phyloP scores from a whole-genome alignment of 2,329 filamentous ascomycete genomes.

The Trichoderma atrobrunneum region DNA sequence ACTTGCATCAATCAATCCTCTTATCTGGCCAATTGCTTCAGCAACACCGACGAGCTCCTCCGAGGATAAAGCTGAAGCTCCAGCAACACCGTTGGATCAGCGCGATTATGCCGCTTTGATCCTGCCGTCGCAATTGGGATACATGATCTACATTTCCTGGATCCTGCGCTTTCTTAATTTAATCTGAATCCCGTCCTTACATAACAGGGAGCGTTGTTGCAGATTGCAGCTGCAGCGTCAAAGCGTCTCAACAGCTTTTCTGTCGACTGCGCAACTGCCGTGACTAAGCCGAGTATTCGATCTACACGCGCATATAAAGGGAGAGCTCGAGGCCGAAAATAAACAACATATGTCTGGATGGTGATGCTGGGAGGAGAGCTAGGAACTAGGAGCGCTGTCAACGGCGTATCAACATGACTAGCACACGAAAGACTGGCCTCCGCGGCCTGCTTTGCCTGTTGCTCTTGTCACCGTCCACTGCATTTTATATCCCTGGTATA shows the following conservation, averaged over 20 bases:
- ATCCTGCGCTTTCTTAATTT: not conserved
- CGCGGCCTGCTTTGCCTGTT: conserved; percentile 44
- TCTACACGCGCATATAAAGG: not conserved
- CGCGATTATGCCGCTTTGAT: not conserved
- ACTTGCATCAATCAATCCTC: not conserved
- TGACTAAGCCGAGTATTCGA: not conserved
- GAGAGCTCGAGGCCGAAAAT: not conserved
- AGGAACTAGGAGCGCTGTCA: not conserved
- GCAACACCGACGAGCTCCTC: not conserved
- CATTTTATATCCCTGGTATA: conserved; percentile 85
- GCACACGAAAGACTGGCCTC: conserved; percentile 34
- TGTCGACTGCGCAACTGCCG: not conserved
- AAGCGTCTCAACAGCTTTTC: not conserved
- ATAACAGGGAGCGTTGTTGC: not conserved
- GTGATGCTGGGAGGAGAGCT: not conserved
- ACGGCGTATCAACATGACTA: conserved; percentile 22
- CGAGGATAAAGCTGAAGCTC: not conserved
- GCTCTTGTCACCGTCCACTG: conserved; percentile 41
- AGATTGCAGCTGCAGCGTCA: not conserved
- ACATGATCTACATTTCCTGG: not conserved
- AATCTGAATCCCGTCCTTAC: not conserved
- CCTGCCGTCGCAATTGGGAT: not conserved
- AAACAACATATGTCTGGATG: not conserved
- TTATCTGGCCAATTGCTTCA: not conserved
- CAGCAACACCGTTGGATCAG: not conserved